Evolutionary conservation across 78 protist genomes (phyloP).

Genomic region (Cyanophora paradoxa): DNA sequence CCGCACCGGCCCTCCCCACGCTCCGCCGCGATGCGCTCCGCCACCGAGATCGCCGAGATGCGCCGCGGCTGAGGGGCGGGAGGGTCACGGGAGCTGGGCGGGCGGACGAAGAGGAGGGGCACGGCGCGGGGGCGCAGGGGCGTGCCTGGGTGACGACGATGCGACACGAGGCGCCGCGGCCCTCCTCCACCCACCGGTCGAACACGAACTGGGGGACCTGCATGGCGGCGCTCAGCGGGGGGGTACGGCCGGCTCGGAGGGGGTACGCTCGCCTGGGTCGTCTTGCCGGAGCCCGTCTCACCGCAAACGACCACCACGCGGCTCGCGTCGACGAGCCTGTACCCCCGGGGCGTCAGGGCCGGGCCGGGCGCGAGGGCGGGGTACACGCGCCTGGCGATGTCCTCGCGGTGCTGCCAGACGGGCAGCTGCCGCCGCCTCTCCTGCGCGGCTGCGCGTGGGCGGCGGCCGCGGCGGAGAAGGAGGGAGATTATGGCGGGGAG

Average conservation of each 20-base stretch:
- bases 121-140: background rate
- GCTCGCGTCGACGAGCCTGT: background rate
- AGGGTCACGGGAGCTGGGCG: constrained; percentile 18
- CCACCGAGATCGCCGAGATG: constrained; percentile 73
- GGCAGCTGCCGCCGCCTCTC: constrained; percentile 16
- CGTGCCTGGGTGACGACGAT: background rate
- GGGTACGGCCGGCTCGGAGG: too few species aligned
- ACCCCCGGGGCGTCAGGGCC: too few species aligned
- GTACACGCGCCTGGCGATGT: background rate
- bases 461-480: too few species aligned
- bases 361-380: too few species aligned
- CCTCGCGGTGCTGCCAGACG: background rate
- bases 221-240: too few species aligned
- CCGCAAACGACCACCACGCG: constrained; percentile 34
- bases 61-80: constrained; percentile 90
- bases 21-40: constrained; percentile 76
- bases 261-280: too few species aligned
- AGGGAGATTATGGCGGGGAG: too few species aligned
- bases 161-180: background rate
- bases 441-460: too few species aligned
- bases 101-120: too few species aligned
- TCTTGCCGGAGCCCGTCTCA: constrained; percentile 73
- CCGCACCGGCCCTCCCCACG: constrained; percentile 27
- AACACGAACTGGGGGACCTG: constrained; percentile 74
- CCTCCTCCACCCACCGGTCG: constrained; percentile 16